Evolutionary conservation across 768 basidiomycete species (phyloP).

Genomic region (Scleroderma bovista): DNA sequence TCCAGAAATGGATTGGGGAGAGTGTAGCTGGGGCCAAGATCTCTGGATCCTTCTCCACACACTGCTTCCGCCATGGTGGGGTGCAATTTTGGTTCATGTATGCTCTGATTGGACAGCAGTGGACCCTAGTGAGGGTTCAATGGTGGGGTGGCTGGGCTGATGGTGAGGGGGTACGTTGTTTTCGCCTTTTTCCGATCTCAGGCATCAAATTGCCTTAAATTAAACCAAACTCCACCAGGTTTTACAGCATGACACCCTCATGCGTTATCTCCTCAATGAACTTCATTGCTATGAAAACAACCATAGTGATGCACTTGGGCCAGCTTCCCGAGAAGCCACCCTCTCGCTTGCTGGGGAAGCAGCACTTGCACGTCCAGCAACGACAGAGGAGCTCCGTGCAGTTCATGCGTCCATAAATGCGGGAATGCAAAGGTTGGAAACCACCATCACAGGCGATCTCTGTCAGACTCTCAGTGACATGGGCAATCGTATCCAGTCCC

Average conservation of each 20-base stretch:
- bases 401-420: no score
- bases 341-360: neutral
- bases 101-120: slow-evolving; percentile 29
- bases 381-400: neutral
- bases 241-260: neutral
- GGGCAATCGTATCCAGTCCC: no score
- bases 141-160: slow-evolving; percentile 37
- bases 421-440: no score
- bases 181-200: neutral
- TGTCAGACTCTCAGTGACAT: no score
- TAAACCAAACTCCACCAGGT: neutral
- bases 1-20: neutral
- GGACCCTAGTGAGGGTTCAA: slow-evolving; percentile 29
- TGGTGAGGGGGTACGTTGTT: neutral
- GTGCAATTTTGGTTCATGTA: slow-evolving; percentile 37
- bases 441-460: no score
- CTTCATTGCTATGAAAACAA: neutral
- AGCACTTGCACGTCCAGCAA: neutral
- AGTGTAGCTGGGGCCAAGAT: neutral
- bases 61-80: slow-evolving; percentile 34
- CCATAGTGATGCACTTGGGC: neutral
- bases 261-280: neutral
- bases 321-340: neutral
- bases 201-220: no score
- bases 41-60: slow-evolving; percentile 21